phyloP scores from a whole-genome alignment of 208 protist species.

The Acanthamoeba rhysodes region DNA sequence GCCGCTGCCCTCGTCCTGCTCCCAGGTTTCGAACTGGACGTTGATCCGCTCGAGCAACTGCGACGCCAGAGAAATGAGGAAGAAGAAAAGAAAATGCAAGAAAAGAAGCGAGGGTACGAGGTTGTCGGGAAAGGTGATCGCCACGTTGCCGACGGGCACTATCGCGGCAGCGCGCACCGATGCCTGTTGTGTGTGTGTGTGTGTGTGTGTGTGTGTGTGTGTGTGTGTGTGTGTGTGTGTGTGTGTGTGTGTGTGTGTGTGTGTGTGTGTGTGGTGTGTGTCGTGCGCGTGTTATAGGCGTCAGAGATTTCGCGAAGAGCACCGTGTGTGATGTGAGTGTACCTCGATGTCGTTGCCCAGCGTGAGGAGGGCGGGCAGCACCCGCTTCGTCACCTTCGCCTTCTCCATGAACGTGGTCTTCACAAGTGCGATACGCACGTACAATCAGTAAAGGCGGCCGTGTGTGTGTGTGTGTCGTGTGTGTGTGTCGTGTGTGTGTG shows the following conservation, averaged over 20 bases:
- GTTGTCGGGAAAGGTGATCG: conserved; percentile 47
- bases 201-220: no score
- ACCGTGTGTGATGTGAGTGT: neutral
- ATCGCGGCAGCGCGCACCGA: conserved; percentile 10
- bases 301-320: neutral
- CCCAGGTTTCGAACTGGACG: conserved; percentile 70
- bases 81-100: neutral
- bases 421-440: no score
- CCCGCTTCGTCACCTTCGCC: conserved; percentile 58
- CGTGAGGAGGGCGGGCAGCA: conserved; percentile 67
- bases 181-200: neutral
- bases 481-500: neutral
- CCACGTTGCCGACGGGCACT: conserved; percentile 3
- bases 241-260: no score
- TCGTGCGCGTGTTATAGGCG: no score
- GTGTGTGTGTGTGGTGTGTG: no score
- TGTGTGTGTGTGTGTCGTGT: neutral
- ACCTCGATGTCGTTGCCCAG: conserved; percentile 71
- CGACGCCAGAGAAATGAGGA: neutral
- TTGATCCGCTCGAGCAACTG: conserved; percentile 67
- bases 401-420: conserved; percentile 23
- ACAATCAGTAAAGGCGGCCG: no score
- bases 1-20: conserved; percentile 30
- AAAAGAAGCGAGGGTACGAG: neutral
- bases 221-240: no score